Conservation (phyloP, 1,139 yeast species). For the Martiniozyma asiatica region DNA sequence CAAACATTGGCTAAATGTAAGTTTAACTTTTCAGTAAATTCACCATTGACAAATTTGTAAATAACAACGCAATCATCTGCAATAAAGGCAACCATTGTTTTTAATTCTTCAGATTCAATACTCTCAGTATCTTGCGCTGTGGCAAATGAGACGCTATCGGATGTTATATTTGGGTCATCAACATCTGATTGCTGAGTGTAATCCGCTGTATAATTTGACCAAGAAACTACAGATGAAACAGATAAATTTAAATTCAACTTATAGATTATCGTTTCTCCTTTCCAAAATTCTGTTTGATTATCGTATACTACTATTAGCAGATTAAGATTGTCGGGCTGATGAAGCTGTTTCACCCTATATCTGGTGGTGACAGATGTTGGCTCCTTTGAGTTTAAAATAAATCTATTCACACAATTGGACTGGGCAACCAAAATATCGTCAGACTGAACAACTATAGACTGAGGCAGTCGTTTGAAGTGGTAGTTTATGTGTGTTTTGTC, state of each 20-base stretch:
- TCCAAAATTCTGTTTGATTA: constrained; percentile 5
- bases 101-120: constrained; percentile 2
- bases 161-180: constrained; percentile 1
- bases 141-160: constrained; percentile 21
- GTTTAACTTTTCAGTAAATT: constrained; percentile 8
- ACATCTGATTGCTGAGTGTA: no score
- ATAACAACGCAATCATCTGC: constrained; percentile 7
- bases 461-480: no score
- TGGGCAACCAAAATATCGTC: neutral
- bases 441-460: no score
- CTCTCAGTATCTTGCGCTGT: constrained; percentile 12
- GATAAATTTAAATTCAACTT: constrained; percentile 22
- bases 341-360: neutral
- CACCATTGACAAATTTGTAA: constrained; percentile 7
- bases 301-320: constrained; percentile 6
- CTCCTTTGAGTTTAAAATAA: no score
- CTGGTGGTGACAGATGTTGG: no score
- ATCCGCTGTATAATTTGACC: constrained; percentile 1
- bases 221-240: neutral
- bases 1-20: constrained; percentile 7
- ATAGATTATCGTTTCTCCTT: constrained; percentile 2
- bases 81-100: constrained; percentile 4
- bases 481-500: no score
- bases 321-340: constrained; percentile 3
- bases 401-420: neutral